Conservation (phyloP, 495 filamentous ascomycete species). For the Aspergillus baeticus region DNA sequence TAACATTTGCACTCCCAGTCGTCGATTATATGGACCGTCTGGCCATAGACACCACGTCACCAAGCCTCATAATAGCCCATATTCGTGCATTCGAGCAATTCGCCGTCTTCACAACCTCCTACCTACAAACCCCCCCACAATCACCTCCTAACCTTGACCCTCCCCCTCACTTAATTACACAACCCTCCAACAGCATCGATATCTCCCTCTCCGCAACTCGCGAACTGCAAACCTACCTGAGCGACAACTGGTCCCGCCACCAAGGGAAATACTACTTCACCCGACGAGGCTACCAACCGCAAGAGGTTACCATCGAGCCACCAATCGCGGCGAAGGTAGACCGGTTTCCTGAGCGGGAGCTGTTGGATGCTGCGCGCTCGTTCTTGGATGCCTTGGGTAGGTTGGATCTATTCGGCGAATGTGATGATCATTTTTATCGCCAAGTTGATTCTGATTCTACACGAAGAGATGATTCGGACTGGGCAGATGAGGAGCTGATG, state of each 20-base stretch:
- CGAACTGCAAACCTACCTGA: slow-evolving; percentile 38
- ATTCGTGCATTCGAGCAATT: not conserved
- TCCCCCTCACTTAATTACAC: not conserved
- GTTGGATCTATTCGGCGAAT: slow-evolving; percentile 23
- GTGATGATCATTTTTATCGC: not conserved
- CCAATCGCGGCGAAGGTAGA: slow-evolving; percentile 22
- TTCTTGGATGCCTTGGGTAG: slow-evolving; percentile 20
- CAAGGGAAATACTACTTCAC: slow-evolving; percentile 43
- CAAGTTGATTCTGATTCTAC: not conserved
- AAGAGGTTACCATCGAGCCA: slow-evolving; percentile 32
- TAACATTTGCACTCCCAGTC: slow-evolving; percentile 45
- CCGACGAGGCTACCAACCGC: slow-evolving; percentile 33
- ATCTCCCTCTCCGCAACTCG: slow-evolving; percentile 28
- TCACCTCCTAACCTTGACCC: not conserved
- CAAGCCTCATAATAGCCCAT: slow-evolving; percentile 12
- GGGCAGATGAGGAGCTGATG: not conserved
- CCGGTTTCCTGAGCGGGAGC: slow-evolving; percentile 15
- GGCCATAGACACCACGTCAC: slow-evolving; percentile 19
- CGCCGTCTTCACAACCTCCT: not conserved
- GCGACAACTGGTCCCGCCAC: slow-evolving; percentile 38
- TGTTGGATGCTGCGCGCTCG: slow-evolving; percentile 20
- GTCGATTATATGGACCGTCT: slow-evolving; percentile 53
- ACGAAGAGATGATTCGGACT: not conserved
- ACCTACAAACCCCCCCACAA: slow-evolving; percentile 12
- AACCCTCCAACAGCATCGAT: slow-evolving; percentile 13